Base-by-base conservation (phyloP, 345 rosid species). In the Dipteronia sinensis region DNA sequence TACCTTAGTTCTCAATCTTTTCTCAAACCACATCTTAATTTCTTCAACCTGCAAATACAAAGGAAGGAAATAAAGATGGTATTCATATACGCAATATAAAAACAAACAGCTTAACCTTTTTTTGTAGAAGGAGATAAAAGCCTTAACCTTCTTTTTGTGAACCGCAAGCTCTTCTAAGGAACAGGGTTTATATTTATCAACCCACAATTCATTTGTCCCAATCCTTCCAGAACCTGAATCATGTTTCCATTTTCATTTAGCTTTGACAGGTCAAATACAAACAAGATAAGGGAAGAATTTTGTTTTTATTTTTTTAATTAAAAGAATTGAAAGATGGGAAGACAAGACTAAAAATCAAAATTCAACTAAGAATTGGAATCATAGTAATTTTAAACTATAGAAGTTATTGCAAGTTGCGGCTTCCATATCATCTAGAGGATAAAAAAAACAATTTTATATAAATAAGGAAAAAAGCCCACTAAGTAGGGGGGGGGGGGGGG, bases 151-250 rank as follows among this genome's bases (percentile, higher is more conserved):
- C 90, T 94, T 96, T 66, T 91, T 92, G 83, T 92, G 93, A 82
- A 96, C 97, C 80, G 97, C 86, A 83, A 96, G 99, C 79, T 94
- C 98, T 67, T 91, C 95, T 59, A 91, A 79, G 34, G 87, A 73
- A 65, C 75, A 82, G 51, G 99, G 99, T 72, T 64, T 90, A 85
- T 94, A 84, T 79, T 91, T 96, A 76, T 92, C 97, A 84, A 87
- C 90, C 99, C 99, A 96, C 59, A 90, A 84, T 78, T 90, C 95
- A 69, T 83, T 76, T 65, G 71, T 9, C 9, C 65, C 74, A 10
- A 47, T 88, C 76, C 83, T 84, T 74, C 76, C 80, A 77, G 77
- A 74, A 82, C 85, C 96, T 87, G 82, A 38, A 75, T 59, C 75
- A 85, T 61, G 22, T 27, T 73, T 67, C 38, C 12, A 62, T 47